Base-by-base conservation (phyloP, 768 basidiomycete species). In the Leucosporidium yakuticum region DNA sequence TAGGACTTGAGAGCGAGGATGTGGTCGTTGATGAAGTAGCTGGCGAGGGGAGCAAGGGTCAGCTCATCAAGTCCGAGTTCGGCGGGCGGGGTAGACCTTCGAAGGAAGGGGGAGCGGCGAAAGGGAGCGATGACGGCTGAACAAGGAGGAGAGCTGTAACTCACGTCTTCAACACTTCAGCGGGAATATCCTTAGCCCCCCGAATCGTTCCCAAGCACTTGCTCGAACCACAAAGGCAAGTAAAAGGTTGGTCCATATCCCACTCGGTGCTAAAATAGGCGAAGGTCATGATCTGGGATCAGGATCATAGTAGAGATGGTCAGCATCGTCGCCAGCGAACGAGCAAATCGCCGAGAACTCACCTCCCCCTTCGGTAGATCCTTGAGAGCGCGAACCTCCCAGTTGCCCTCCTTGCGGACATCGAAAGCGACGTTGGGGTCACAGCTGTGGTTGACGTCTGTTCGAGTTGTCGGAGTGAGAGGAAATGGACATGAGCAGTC, bases 201-300 rank as follows among this genome's bases (percentile, higher is more conserved):
- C 27, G 20, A 21, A 74, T 69, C 14, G 47, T 59, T 2, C 69
- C 67, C 31, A 71, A 54, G 57, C 74, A 74, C 6, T 34, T 53
- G 60, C 73, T 62, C 3, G 81, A 75, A 21, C 79, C 80, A 76
- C 87, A 87, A 49, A 77, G 67, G 76, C 86, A 87, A 19, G 79
- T 77, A 75, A 87, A 87, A 0, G 83, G 81, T 73, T 85, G 84
- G 25, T 81, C 84, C 85, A 87, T 86, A 56, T 84, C 82, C 86
- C 86, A 87, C 74, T 87, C 86, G 21, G 85, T 87, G 73, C 82
- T 83, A 23, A 86, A 86, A 75, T 87, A 87, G 75, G 86, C 87
- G 74, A 83, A 86, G 3, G 83, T 84, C 63, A 86, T 80, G 78
- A 75, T 69, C 64, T 71, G 61, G 1, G 9, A 5, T 3, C 53